Base-by-base conservation (phyloP, 2,329 filamentous ascomycete genomes). In the Aspergillus hiratsukae region DNA sequence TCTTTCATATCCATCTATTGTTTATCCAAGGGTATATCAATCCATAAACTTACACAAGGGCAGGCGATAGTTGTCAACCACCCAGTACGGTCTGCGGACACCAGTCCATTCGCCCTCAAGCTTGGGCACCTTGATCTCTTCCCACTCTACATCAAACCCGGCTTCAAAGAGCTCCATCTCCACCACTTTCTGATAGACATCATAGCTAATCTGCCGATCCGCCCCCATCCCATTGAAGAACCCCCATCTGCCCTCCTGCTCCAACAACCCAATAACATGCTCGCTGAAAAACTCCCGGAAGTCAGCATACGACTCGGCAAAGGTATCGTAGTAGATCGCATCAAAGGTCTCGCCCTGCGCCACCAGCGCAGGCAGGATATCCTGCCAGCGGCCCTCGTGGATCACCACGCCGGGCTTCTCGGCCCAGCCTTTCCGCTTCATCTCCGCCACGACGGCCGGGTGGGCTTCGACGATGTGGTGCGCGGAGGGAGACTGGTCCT, bases 241-340 rank as follows among this genome's bases (percentile, higher is more conserved):
- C 31, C 84, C 81, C 71, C 85, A 87, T 49, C 75, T 78, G 0
- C 81, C 82, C 19, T 76, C 75, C 50, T 75, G 70, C 54, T 78
- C 76, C 48, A 99, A 77, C 53, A 97, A 74, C 0, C 85, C 87
- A 31, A 94, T 90, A 10, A 97, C 87, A 64, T 88, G 86, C 72
- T 97, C 94, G 2, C 83, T 87, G 71, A 97, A 96, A 77, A 97
- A 97, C 58, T 86, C 81, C 49, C 88, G 87, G 28, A 97, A 84
- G 71, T 93, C 89, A 2, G 81, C 80, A 74, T 97, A 99, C 61
- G 94, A 90, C 76, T 99, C 94, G 6, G 91, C 94, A 72, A 97
- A 97, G 0, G 94, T 99, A 70, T 99, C 94, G 69, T 97, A 97
- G 78, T 97, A 99, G 64, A 99, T 90, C 28, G 88, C 90, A 69